phyloP scores from a whole-genome alignment of 495 filamentous ascomycete species.

The Delitschia confertaspora region DNA sequence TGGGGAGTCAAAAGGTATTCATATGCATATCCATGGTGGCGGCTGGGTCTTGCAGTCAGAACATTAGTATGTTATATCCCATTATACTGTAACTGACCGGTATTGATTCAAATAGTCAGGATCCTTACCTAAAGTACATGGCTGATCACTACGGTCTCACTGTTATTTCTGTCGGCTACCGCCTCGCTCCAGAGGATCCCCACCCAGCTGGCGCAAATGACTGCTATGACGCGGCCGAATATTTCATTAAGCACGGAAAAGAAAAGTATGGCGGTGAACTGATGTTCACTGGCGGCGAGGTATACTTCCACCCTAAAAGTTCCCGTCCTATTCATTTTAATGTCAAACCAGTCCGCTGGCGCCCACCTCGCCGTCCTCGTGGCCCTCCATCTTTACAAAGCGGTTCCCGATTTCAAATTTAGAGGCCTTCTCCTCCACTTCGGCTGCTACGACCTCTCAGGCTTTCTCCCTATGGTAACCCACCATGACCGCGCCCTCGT shows the following conservation, averaged over 20 bases:
- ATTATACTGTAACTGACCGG: conserved; percentile 6
- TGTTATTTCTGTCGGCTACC: conserved; percentile 49
- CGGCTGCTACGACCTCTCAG: conserved; percentile 40
- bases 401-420: conserved; percentile 35
- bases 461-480: conserved; percentile 31
- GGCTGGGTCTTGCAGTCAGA: conserved; percentile 40
- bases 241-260: conserved; percentile 41
- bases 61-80: conserved; percentile 20
- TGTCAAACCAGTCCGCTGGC: conserved; percentile 38
- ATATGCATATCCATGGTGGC: conserved; percentile 49
- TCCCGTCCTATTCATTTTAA: not conserved
- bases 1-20: conserved; percentile 38
- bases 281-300: conserved; percentile 37
- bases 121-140: conserved; percentile 35
- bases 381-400: conserved; percentile 39
- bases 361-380: conserved; percentile 41
- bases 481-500: conserved; percentile 35
- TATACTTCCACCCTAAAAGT: conserved; percentile 5
- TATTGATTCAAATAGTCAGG: conserved; percentile 33
- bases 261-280: conserved; percentile 37
- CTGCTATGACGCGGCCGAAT: conserved; percentile 46
- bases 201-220: conserved; percentile 46
- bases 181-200: conserved; percentile 51
- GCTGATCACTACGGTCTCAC: conserved; percentile 39
- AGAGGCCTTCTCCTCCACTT: conserved; percentile 41